Evolutionary conservation across 2,329 filamentous ascomycete genomes (phyloP), one percentile per base, ranked within the genome.

Genomic region (Aspergillus sp.): DNA sequence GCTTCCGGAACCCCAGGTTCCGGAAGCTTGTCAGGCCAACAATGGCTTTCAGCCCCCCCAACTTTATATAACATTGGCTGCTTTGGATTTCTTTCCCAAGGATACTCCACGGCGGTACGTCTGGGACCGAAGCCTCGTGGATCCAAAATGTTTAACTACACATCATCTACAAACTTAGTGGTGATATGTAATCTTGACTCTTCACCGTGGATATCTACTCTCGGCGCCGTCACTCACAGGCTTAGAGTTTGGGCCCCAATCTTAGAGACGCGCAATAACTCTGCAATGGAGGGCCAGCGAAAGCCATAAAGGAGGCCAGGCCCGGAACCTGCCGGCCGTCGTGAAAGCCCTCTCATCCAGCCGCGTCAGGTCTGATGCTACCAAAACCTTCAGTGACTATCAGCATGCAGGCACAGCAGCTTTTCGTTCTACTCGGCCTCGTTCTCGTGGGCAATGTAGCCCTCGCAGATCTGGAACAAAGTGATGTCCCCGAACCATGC

Each of bases 401-500:
- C 47, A 51, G 24, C 39, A 56, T 57, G 55, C 67, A 47, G 46
- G 21, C 60, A 43, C 57, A 62, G 23, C 63, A 66, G 41, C 23
- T 70, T 9, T 58, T 70, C 45, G 54, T 65, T 49, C 51, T 72
- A 31, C 56, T 59, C 31, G 62, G 66, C 49, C 63, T 71, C 49
- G 44, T 71, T 50, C 64, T 70, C 43, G 58, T 61, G 17, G 50
- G 65, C 24, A 64, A 63, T 51, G 37, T 66, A 15, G 59, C 61
- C 19, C 52, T 67, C 9, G 68, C 63, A 35, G 64, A 64, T 9
- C 49, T 72, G n/a, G 68, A 71, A 27, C 57, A 55, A 7, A 65
- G 70, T 41, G 67, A 72, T 45, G 63, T 72, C 41, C 69, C 69
- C 21, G 63, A 56, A 49, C 60, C 57, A 31, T 72, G 70, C 63